Evolutionary conservation across 352 stramenopile genomes (phyloP), one percentile per base, ranked within the genome.

Genomic region (Globisporangium cylindrosporum): DNA sequence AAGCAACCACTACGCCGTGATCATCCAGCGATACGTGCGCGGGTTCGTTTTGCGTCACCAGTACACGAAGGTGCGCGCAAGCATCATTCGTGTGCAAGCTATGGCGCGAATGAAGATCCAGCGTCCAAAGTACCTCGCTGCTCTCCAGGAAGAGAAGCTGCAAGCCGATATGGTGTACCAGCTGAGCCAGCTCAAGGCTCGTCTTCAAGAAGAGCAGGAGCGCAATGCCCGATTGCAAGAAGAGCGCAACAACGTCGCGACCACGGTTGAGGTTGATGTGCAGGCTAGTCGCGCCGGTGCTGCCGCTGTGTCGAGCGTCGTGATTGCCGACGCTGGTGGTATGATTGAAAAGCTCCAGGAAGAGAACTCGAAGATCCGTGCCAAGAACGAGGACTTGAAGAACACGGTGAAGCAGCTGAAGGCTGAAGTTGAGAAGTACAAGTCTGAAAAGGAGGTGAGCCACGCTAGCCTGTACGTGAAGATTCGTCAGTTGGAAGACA

Each of bases 141-240:
- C 78, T 25, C 75, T 92, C 12, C 73, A 93, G 36, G 87, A 96
- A 48, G 84, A 94, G 72, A 90, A 91, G 69, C 72, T 90, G 60
- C 83, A 96, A 68, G 87, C 86, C 46, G 86, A 96, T 68, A 96
- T 96, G 89, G 75, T 81, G 51, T 95, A 90, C 70, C 89, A 96
- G 65, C 72, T 96, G 15, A 67, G 93, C 25, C 86, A 87, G 62
- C 74, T 96, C 2, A 90, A 96, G 70, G 75, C 88, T 18, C 85
- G 86, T 27, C 72, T 96, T 20, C 81, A 89, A 25, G 85, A 94
- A 70, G 88, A 95, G 62, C 83, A 95, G 58, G 67, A 81, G 43
- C 84, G 88, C 22, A 95, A 91, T 73, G 88, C 84, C 15, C 68
- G 84, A 63, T 72, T 94, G 20, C 72, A 80, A 56, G 73, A 92